phyloP scores from a whole-genome alignment of 345 rosid species.

The Acer campestre region DNA sequence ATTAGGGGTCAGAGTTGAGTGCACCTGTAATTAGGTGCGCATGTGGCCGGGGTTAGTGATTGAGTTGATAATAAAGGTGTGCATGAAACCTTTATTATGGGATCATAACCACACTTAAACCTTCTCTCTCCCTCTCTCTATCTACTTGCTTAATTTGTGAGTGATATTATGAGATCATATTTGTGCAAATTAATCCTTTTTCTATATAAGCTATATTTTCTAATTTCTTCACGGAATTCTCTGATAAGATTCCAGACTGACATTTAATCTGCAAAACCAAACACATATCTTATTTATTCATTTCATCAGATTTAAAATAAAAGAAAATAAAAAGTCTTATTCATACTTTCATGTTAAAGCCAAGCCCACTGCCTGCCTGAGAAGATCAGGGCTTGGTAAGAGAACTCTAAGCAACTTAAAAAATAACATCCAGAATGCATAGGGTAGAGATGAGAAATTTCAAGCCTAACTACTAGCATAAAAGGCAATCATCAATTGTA shows the following conservation, averaged over 20 bases:
- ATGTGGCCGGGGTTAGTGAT: no score
- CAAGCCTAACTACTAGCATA: background rate
- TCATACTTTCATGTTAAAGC: background rate
- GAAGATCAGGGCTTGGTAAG: background rate
- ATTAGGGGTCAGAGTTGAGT: no score
- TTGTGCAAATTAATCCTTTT: no score
- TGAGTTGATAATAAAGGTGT: no score
- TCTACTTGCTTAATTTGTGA: no score
- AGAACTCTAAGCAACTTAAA: background rate
- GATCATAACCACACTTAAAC: no score
- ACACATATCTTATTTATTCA: conserved; percentile 18
- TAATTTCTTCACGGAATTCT: no score
- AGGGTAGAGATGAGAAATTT: background rate
- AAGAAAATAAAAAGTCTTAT: background rate
- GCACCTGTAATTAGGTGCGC: no score
- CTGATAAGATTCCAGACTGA: conserved; percentile 99
- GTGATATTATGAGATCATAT: no score
- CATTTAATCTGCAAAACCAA: conserved; percentile 94
- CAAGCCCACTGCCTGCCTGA: background rate
- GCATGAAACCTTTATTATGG: no score
- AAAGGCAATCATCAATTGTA: background rate
- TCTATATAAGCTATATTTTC: no score
- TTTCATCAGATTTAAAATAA: background rate
- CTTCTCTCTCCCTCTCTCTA: no score
- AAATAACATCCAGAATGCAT: background rate